phyloP scores from a whole-genome alignment of 2,329 filamentous ascomycete genomes.

The Aspergillus tamarii region DNA sequence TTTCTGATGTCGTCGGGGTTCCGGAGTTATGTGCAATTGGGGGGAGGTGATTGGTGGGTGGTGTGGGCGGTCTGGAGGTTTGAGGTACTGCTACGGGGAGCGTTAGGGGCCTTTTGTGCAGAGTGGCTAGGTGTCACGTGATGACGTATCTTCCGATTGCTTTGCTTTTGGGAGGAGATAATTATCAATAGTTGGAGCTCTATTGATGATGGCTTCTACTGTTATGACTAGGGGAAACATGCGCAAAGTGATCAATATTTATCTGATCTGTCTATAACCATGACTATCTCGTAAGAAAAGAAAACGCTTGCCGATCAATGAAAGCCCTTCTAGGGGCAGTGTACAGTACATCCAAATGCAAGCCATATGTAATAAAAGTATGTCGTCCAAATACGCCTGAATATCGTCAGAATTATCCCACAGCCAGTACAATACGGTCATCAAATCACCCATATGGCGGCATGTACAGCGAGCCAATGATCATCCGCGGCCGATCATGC shows the following conservation, averaged over 20 bases:
- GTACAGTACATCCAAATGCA: neutral
- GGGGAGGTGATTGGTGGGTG: conserved; percentile 30
- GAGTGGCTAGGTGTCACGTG: neutral
- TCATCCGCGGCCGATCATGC: neutral
- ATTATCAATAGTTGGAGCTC: too few relatives aligned
- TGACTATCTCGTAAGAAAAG: conserved; percentile 2
- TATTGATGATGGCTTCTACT: too few relatives aligned
- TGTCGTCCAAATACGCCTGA: conserved; percentile 2
- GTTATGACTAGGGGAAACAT: neutral
- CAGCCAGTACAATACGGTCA: neutral
- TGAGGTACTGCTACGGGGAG: neutral
- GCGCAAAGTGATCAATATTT: neutral
- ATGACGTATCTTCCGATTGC: neutral
- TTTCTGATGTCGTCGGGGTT: conserved; percentile 16
- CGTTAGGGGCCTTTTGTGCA: neutral
- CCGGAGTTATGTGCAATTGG: conserved; percentile 25
- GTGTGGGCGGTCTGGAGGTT: conserved; percentile 24
- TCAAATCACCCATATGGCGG: neutral
- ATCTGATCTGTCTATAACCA: neutral
- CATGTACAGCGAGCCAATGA: neutral
- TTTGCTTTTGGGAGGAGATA: neutral
- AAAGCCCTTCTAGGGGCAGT: neutral
- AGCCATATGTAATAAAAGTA: neutral
- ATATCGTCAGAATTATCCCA: neutral
- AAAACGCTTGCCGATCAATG: conserved; percentile 2